Percentiles rank a stretch among this genome's conserved stretches.
Evolutionary conservation across 2,329 filamentous ascomycete genomes (phyloP).

Genomic region (Simplicillium aogashimaense): DNA sequence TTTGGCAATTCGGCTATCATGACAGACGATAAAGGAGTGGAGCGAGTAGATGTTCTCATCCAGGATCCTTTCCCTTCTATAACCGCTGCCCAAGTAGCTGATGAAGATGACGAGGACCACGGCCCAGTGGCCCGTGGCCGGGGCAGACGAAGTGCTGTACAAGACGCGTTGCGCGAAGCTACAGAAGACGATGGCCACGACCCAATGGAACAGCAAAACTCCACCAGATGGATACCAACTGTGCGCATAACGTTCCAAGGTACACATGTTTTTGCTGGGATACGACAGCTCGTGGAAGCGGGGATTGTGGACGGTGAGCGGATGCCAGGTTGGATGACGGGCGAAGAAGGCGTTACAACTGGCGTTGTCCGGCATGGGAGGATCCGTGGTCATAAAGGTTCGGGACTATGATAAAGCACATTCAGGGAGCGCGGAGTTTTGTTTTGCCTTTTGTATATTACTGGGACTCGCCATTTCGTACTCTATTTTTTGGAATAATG

Average conservation of each 20-base stretch:
- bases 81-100: constrained; percentile 7
- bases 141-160: constrained; percentile 15
- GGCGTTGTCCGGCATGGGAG: constrained; percentile 59
- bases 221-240: constrained; percentile 20
- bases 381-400: constrained; percentile 49
- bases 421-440: not conserved
- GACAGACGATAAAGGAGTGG: constrained; percentile 50
- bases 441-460: not conserved
- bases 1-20: constrained; percentile 54
- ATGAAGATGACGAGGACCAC: constrained; percentile 6
- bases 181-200: constrained; percentile 12
- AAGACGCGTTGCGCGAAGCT: constrained; percentile 21
- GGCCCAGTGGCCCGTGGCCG: constrained; percentile 1
- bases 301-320: constrained; percentile 65
- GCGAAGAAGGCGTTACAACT: constrained; percentile 70
- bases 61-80: constrained; percentile 43
- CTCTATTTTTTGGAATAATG: constrained; percentile 3
- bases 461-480: not conserved
- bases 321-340: constrained; percentile 89
- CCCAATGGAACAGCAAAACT: constrained; percentile 15
- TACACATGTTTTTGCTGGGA: constrained; percentile 68
- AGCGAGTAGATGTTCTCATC: constrained; percentile 49
- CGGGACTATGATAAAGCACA: constrained; percentile 30
- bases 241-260: constrained; percentile 63
- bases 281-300: constrained; percentile 67